Conservation (phyloP, 495 filamentous ascomycete species). For the Trichocladium uniseriatum region DNA sequence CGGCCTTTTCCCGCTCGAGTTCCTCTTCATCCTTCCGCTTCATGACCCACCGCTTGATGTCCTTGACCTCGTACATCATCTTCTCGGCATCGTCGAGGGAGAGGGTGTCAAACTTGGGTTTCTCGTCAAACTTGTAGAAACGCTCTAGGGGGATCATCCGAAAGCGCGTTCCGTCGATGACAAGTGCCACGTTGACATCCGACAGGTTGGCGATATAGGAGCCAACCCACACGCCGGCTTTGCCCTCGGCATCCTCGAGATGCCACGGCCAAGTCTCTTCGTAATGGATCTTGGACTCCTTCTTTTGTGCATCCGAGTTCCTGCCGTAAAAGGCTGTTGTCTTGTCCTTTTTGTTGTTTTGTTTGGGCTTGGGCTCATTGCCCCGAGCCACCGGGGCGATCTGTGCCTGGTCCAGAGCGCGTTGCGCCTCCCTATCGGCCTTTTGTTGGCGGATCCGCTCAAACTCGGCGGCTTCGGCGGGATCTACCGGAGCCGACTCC, state of each 20-base stretch:
- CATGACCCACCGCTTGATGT: slow-evolving; percentile 62
- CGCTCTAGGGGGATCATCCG: slow-evolving; percentile 86
- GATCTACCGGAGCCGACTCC: slow-evolving; percentile 33
- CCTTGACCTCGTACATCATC: slow-evolving; percentile 48
- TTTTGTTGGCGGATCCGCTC: slow-evolving; percentile 52
- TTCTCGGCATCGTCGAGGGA: slow-evolving; percentile 80
- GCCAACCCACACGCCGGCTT: slow-evolving; percentile 77
- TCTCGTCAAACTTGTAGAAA: slow-evolving; percentile 85
- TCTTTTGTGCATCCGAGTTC: slow-evolving; percentile 63
- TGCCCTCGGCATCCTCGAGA: slow-evolving; percentile 89
- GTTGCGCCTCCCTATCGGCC: slow-evolving; percentile 70
- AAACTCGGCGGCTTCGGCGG: slow-evolving; percentile 58
- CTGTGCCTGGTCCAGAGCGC: slow-evolving; percentile 72
- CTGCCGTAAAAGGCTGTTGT: slow-evolving; percentile 49
- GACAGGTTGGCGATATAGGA: slow-evolving; percentile 80
- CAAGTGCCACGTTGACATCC: slow-evolving; percentile 62
- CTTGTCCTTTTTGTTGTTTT: slow-evolving; percentile 68
- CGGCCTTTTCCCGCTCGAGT: slow-evolving; percentile 41
- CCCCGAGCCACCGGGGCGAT: slow-evolving; percentile 62
- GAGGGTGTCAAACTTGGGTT: slow-evolving; percentile 70
- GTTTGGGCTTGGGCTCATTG: slow-evolving; percentile 46
- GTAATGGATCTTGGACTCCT: slow-evolving; percentile 70
- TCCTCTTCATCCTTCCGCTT: slow-evolving; percentile 47
- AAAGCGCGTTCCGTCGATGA: slow-evolving; percentile 57
- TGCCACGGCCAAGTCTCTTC: slow-evolving; percentile 96